A percentile compares a stretch with the other conserved stretches of the same genome.
phyloP scores from a whole-genome alignment of 2,329 filamentous ascomycete genomes.

The Aspergillus spinulosporus region DNA sequence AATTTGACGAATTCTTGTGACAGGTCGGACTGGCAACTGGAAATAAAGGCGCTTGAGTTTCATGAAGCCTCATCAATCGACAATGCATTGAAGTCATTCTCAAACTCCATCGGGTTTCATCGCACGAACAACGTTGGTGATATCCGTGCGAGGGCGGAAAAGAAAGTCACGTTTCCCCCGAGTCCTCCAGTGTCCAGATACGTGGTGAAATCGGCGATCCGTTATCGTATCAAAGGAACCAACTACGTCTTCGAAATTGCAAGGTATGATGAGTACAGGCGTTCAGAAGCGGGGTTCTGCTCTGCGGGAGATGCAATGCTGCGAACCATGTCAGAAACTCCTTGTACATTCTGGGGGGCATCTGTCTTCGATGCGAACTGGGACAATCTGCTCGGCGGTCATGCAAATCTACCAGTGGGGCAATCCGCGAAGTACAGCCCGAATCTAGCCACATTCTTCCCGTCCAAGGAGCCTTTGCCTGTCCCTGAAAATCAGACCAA shows the following conservation, averaged over 20 bases:
- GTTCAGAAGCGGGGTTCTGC: conserved; percentile 11
- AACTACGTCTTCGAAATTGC: conserved; percentile 46
- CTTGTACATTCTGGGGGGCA: conserved; percentile 40
- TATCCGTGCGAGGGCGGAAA: conserved; percentile 28
- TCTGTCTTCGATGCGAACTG: conserved; percentile 41
- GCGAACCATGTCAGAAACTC: conserved; percentile 25
- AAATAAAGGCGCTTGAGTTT: conserved; percentile 43
- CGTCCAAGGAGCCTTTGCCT: conserved; percentile 20
- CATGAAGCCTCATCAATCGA: conserved; percentile 31
- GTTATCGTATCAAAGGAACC: conserved; percentile 42
- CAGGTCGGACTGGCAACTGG: conserved; percentile 45
- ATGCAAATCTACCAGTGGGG: conserved; percentile 37
- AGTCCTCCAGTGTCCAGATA: conserved; percentile 32
- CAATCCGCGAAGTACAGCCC: conserved; percentile 36
- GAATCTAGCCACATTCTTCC: conserved; percentile 40
- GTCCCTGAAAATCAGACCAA: conserved; percentile 19
- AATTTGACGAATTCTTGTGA: neutral
- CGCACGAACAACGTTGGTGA: conserved; percentile 21
- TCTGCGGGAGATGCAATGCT: conserved; percentile 8
- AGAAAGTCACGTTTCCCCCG: conserved; percentile 33
- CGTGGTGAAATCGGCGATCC: conserved; percentile 42
- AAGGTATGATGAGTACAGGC: conserved; percentile 43
- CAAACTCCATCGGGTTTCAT: conserved; percentile 31
- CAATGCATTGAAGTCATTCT: conserved; percentile 30
- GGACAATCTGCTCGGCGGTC: conserved; percentile 43